A percentile compares a stretch with the other conserved stretches of the same genome.
Conservation (phyloP, 345 rosid species). For the Cardamine resedifolia region DNA sequence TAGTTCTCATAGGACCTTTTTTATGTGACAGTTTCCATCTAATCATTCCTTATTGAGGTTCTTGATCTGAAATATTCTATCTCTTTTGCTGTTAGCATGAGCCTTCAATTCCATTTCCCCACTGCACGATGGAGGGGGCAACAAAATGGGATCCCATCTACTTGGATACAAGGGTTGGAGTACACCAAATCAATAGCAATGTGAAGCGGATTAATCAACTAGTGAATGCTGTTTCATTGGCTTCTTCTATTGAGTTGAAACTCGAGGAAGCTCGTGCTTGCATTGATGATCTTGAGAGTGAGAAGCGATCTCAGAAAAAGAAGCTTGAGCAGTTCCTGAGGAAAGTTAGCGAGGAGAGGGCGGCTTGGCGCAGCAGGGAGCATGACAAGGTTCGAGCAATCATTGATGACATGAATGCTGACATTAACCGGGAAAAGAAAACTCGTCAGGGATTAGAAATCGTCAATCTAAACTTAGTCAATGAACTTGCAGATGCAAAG, state of each 20-base stretch:
- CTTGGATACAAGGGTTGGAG: slow-evolving; percentile 51
- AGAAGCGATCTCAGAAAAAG: slow-evolving; percentile 69
- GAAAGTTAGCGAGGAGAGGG: slow-evolving; percentile 85
- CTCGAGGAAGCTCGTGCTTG: slow-evolving; percentile 62
- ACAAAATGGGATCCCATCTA: slow-evolving; percentile 82
- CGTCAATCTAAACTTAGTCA: slow-evolving; percentile 67
- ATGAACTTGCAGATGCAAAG: slow-evolving; percentile 77
- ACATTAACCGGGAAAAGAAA: slow-evolving; percentile 68
- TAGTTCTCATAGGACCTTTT: neutral
- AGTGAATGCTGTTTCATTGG: slow-evolving; percentile 57
- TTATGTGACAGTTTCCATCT: neutral
- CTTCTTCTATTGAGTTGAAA: slow-evolving; percentile 62
- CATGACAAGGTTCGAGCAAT: slow-evolving; percentile 81
- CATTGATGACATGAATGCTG: slow-evolving; percentile 63
- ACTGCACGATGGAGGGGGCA: slow-evolving; percentile 77
- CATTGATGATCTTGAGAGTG: slow-evolving; percentile 64
- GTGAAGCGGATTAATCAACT: slow-evolving; percentile 52
- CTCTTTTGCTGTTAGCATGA: slow-evolving; percentile 45
- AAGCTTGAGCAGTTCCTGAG: slow-evolving; percentile 80
- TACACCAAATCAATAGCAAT: slow-evolving; percentile 45
- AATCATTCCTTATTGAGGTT: neutral
- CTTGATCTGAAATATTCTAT: slow-evolving; percentile 12
- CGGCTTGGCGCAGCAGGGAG: slow-evolving; percentile 78
- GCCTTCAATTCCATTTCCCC: slow-evolving; percentile 56
- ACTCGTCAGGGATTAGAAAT: slow-evolving; percentile 66